Evolutionary conservation across 306 rosid genomes (phyloP), one percentile per base, ranked within the genome.

Genomic region (Vachellia collinsii): DNA sequence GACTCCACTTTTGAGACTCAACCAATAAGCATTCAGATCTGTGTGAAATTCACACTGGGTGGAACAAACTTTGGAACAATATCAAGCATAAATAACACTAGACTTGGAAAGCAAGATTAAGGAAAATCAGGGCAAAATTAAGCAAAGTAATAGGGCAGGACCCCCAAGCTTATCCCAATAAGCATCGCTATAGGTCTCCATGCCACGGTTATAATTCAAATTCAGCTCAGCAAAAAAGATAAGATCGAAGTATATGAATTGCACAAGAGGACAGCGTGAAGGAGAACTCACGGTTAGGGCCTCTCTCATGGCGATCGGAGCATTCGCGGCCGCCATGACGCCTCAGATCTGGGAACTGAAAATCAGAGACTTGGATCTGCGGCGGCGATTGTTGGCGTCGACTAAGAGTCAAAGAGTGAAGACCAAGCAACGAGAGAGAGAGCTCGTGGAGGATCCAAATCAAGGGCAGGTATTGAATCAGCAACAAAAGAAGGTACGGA

Each of bases 241-340:
- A 19, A 72, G 78, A 54, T 29, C 47, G 9, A 79, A 66, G 46
- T 51, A 66, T 19, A 11, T 7, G 48, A 41, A 73, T 71, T 43
- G 48, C 16, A 65, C 46, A 48, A 4, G 17, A 25, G 48, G 29
- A 36, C 11, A 83, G 20, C n/a, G 67, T 11, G 74, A 61, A 66
- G 53, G 73, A 81, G 64, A 38, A 87, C 92, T 85, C 37, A 94
- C 98, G 39, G 98, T 94, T 50, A 94, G 80, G 83, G 92, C 97
- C 83, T 94, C 98, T 79, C 87, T 91, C 98, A 94, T 92, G 95
- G 98, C 85, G 97, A 94, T 94, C 94, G 98, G 98, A 84, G 98
- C 98, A 83, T 82, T 94, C 39, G 98, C 97, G 73, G 97, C 97
- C 88, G 98, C 97, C 98, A 94, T 94, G 91, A 77, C 79, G 87